Percentiles rank a stretch among this genome's conserved stretches.
Conservation (phyloP, 805 yeast species). For the Jamesozyma piceae region DNA sequence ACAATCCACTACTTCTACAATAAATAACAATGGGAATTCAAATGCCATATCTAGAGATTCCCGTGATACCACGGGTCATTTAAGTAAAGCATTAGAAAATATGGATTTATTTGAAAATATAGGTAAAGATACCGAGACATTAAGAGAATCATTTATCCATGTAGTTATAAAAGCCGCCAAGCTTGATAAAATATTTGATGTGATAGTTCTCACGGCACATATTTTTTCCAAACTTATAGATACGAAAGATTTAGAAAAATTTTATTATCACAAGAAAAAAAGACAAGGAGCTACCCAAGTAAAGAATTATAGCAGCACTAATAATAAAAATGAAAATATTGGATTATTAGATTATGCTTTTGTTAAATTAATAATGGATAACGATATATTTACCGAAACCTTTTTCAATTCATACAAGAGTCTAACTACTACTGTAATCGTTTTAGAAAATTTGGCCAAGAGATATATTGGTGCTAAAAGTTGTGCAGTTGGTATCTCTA, state of each 20-base stretch:
- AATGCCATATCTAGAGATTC: conserved; percentile 13
- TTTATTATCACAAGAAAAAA: conserved; percentile 26
- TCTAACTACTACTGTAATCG: conserved; percentile 47
- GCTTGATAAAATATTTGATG: conserved; percentile 67
- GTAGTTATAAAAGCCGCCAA: conserved; percentile 62
- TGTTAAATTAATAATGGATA: conserved; percentile 48
- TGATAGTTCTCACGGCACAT: conserved; percentile 62
- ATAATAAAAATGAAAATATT: conserved; percentile 5
- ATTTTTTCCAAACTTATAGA: conserved; percentile 42
- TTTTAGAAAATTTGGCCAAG: conserved; percentile 43
- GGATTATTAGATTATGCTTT: conserved; percentile 33
- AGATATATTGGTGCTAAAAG: conserved; percentile 55
- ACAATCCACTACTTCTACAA: conserved; percentile 12
- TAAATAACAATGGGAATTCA: background rate
- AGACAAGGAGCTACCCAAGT: background rate
- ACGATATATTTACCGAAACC: conserved; percentile 53
- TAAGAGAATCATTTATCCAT: conserved; percentile 30
- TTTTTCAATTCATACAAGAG: conserved; percentile 63
- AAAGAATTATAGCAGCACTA: background rate
- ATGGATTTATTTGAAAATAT: conserved; percentile 27
- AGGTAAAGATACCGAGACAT: conserved; percentile 27
- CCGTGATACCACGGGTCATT: conserved; percentile 13
- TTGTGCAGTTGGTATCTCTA: conserved; percentile 47
- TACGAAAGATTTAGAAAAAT: conserved; percentile 36
- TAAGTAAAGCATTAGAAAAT: conserved; percentile 23